A percentile compares a stretch with the other conserved stretches of the same genome.
Evolutionary conservation across 352 stramenopile species (phyloP).

Genomic region (Phytopythium sindhum): DNA sequence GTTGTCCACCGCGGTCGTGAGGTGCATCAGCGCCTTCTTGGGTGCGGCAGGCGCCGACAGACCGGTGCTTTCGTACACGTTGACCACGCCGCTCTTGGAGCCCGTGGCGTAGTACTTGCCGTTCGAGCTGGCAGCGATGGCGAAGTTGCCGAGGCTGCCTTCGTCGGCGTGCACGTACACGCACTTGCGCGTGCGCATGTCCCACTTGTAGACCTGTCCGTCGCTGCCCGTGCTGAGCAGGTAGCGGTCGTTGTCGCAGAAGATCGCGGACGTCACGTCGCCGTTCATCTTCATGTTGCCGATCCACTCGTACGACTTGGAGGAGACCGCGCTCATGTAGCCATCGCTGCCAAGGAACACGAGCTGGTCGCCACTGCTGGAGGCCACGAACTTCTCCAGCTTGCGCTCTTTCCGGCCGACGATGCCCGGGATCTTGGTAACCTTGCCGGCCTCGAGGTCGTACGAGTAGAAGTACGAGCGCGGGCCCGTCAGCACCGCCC

Average conservation of each 20-base stretch:
- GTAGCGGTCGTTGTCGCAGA: slow-evolving; percentile 91
- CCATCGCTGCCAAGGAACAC: slow-evolving; percentile 95
- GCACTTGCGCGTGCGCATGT: slow-evolving; percentile 85
- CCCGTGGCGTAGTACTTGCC: slow-evolving; percentile 90
- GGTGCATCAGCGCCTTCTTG: slow-evolving; percentile 96
- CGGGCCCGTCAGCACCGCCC: slow-evolving; percentile 90
- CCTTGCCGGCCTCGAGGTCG: slow-evolving; percentile 91
- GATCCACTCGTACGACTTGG: slow-evolving; percentile 91
- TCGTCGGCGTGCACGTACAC: slow-evolving; percentile 80
- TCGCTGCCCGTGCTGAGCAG: slow-evolving; percentile 94
- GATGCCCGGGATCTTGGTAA: slow-evolving; percentile 89
- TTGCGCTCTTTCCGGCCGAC: slow-evolving; percentile 89
- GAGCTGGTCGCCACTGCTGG: slow-evolving; percentile 84
- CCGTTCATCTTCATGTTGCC: slow-evolving; percentile 97
- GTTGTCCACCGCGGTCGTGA: slow-evolving; percentile 90
- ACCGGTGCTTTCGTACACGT: slow-evolving; percentile 91
- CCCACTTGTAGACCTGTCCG: slow-evolving; percentile 96
- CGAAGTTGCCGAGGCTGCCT: slow-evolving; percentile 84
- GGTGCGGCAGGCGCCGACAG: slow-evolving; percentile 56
- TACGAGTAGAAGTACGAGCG: slow-evolving; percentile 97
- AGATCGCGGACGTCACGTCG: slow-evolving; percentile 83
- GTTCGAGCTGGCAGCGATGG: slow-evolving; percentile 58
- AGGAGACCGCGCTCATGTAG: slow-evolving; percentile 93
- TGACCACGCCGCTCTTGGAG: slow-evolving; percentile 96
- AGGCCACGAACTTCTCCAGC: slow-evolving; percentile 90